Conservation (phyloP, 2,329 filamentous ascomycete species). For the Xylariaceae sp. region DNA sequence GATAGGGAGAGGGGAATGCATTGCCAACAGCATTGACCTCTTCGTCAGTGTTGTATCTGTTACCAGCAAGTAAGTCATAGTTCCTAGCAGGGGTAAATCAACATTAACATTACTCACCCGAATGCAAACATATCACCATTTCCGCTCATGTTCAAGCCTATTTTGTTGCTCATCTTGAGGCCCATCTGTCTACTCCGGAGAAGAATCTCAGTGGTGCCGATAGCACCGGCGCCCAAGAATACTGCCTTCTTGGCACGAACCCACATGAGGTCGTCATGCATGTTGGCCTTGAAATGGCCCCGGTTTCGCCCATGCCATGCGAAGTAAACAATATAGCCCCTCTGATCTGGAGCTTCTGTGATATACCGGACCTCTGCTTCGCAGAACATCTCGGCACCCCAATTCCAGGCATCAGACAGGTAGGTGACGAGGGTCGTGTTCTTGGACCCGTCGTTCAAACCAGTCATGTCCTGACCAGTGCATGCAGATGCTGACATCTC, state of each 20-base stretch:
- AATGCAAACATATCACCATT: conserved; percentile 65
- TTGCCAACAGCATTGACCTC: conserved; percentile 54
- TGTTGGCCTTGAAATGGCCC: conserved; percentile 49
- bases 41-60: conserved; percentile 55
- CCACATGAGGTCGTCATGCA: conserved; percentile 62
- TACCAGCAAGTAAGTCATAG: conserved; percentile 15
- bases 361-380: conserved; percentile 63
- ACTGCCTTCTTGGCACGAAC: conserved; percentile 62
- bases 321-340: conserved; percentile 62
- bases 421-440: conserved; percentile 64
- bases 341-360: conserved; percentile 44
- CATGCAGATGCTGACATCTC: conserved; percentile 57
- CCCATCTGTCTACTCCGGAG: conserved; percentile 58
- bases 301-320: conserved; percentile 59
- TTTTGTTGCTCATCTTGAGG: conserved; percentile 50
- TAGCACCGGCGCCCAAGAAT: conserved; percentile 61
- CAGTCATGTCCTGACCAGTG: conserved; percentile 60
- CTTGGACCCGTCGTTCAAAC: conserved; percentile 65
- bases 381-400: conserved; percentile 69
- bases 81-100: neutral
- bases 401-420: conserved; percentile 66
- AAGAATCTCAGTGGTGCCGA: conserved; percentile 64
- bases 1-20: conserved; percentile 44
- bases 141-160: conserved; percentile 60
- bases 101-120: conserved; percentile 41